These are phyloP conservation scores for Cordyceps cicadae DNA, from an alignment of 2,329 filamentous ascomycete species.

Conservation along the genomic window DNA sequence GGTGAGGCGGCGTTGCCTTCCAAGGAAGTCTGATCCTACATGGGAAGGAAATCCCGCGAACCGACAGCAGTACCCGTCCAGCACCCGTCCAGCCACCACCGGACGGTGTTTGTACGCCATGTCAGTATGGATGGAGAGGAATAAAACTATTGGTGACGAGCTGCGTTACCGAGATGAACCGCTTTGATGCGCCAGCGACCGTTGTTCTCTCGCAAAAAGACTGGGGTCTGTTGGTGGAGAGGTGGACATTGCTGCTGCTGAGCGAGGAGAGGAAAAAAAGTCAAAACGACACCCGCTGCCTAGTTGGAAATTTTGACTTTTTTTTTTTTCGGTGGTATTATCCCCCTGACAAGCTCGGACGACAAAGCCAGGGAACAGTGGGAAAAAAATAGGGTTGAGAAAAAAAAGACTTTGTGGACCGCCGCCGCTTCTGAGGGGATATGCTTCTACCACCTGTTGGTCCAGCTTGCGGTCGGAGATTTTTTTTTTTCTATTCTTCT, in stretches of 20 bases:
- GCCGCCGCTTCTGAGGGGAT: not conserved
- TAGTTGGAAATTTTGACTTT: not conserved
- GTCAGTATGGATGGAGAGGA: too few relatives aligned
- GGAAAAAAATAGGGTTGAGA: too few relatives aligned
- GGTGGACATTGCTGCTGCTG: constrained; percentile 1
- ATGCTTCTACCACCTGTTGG: not conserved
- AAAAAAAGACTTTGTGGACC: not conserved
- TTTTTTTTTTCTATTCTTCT: not conserved
- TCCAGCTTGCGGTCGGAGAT: not conserved
- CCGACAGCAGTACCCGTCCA: not conserved
- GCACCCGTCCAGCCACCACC: not conserved
- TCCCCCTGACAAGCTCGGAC: not conserved
- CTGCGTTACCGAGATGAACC: too few relatives aligned
- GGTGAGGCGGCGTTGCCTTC: not conserved
- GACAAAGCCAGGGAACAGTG: not conserved
- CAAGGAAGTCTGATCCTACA: not conserved
- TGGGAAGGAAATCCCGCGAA: not conserved
- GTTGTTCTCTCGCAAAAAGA: not conserved
- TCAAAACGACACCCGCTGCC: not conserved
- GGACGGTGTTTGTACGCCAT: not conserved
- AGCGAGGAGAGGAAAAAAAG: constrained; percentile 8
- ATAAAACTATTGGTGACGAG: too few relatives aligned
- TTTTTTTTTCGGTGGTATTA: not conserved
- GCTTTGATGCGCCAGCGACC: not conserved
- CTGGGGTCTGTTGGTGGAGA: not conserved